Evolutionary conservation across 208 protist genomes (phyloP).

Genomic region (Herpetomonas tarakana): DNA sequence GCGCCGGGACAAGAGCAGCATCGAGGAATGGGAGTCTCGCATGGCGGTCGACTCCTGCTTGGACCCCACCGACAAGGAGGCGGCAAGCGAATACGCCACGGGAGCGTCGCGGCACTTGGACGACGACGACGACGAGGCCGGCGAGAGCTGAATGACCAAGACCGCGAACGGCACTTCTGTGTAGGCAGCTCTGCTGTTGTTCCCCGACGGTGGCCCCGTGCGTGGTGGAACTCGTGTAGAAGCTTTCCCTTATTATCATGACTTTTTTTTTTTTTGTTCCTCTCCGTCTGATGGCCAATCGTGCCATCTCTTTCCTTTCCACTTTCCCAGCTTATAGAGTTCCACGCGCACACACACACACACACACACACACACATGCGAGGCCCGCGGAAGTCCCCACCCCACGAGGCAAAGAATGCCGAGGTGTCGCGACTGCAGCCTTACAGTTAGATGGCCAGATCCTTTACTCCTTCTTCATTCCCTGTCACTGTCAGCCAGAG

Average conservation of each 20-base stretch:
- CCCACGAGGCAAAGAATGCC: too few relatives aligned
- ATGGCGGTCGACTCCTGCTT: slow-evolving; percentile 52
- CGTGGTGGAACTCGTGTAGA: too few relatives aligned
- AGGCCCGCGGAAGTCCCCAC: too few relatives aligned
- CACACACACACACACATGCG: slow-evolving; percentile 3
- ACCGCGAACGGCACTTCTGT: too few relatives aligned
- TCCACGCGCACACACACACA: slow-evolving; percentile 2
- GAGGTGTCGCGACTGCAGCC: too few relatives aligned
- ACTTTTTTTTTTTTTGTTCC: slow-evolving; percentile 14
- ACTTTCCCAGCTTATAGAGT: background rate
- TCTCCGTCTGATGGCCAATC: background rate
- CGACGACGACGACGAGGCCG: slow-evolving; percentile 5
- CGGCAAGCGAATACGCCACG: too few relatives aligned
- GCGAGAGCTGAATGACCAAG: background rate
- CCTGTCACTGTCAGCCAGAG: too few relatives aligned
- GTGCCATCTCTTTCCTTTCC: slow-evolving; percentile 6
- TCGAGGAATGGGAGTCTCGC: slow-evolving; percentile 87
- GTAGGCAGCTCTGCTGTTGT: too few relatives aligned
- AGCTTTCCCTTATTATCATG: slow-evolving; percentile 3
- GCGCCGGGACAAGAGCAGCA: slow-evolving; percentile 58
- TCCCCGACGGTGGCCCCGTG: too few relatives aligned
- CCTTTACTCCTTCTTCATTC: too few relatives aligned
- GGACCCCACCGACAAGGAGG: slow-evolving; percentile 10
- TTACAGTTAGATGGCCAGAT: too few relatives aligned
- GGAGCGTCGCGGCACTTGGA: too few relatives aligned